phyloP scores from a whole-genome alignment of 2,329 filamentous ascomycete genomes.

The Chrysoporthe cubensis region DNA sequence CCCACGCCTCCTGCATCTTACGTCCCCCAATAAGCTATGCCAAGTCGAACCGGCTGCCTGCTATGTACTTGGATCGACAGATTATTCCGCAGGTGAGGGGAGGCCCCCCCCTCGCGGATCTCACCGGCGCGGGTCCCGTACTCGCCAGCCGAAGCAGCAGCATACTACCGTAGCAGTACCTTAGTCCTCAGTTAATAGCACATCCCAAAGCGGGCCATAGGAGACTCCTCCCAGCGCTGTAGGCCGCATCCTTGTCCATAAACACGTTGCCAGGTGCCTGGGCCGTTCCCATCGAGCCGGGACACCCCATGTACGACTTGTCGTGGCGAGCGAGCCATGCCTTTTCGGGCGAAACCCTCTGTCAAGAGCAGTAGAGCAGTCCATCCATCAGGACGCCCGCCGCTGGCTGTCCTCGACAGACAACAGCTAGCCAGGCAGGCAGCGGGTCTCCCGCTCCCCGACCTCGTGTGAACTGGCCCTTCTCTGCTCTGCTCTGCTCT shows the following conservation, averaged over 20 bases:
- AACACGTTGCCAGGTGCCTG: not conserved
- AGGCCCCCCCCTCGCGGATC: too few relatives aligned
- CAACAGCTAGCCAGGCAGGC: too few relatives aligned
- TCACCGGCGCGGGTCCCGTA: too few relatives aligned
- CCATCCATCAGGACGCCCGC: not conserved
- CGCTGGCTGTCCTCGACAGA: not conserved
- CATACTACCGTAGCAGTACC: too few relatives aligned
- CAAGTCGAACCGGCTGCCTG: not conserved
- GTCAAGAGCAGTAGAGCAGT: too few relatives aligned
- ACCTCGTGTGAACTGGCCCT: not conserved
- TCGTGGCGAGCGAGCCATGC: not conserved
- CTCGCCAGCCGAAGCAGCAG: too few relatives aligned
- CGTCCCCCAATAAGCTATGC: not conserved
- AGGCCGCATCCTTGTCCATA: not conserved
- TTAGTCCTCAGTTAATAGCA: too few relatives aligned
- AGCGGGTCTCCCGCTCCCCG: not conserved
- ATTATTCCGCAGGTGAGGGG: not conserved
- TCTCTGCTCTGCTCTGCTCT: too few relatives aligned
- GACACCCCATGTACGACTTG: not conserved
- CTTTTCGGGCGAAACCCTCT: not conserved
- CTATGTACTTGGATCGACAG: not conserved
- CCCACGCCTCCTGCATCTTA: constrained; percentile 12
- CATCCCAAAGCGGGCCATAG: not conserved
- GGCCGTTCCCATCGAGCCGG: not conserved
- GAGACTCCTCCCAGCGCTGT: not conserved